Percentiles rank a stretch among this genome's conserved stretches.
Conservation (phyloP, 2,329 filamentous ascomycete genomes). For the Penicillium sp. region DNA sequence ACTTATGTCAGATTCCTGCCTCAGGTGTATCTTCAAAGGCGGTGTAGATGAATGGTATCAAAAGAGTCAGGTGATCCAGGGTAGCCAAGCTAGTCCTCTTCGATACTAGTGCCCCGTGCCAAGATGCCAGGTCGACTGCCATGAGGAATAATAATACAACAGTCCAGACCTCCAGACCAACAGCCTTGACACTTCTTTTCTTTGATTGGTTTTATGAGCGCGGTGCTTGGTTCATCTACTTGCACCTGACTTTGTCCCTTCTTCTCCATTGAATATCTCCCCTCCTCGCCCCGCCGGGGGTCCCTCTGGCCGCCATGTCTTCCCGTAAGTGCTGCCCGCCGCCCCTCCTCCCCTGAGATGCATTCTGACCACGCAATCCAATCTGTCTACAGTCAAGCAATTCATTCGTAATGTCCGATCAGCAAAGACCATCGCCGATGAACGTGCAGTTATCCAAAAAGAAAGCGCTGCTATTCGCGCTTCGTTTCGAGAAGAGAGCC, state of each 20-base stretch:
- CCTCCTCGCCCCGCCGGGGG: constrained; percentile 44
- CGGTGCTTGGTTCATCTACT: constrained; percentile 12
- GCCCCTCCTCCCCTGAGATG: constrained; percentile 30
- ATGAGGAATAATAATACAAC: constrained; percentile 29
- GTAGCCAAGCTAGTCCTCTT: background rate
- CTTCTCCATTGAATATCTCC: constrained; percentile 13
- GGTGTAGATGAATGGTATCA: background rate
- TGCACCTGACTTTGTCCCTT: constrained; percentile 8
- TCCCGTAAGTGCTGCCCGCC: constrained; percentile 50
- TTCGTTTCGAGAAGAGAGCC: constrained; percentile 95
- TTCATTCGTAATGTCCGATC: constrained; percentile 99
- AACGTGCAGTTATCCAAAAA: constrained; percentile 97
- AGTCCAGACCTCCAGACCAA: constrained; percentile 20
- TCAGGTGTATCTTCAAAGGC: constrained; percentile 1
- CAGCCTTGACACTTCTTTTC: constrained; percentile 13
- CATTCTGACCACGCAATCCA: constrained; percentile 14
- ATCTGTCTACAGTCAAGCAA: constrained; percentile 74
- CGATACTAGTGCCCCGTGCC: constrained; percentile 20
- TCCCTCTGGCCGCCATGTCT: constrained; percentile 55
- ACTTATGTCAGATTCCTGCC: background rate
- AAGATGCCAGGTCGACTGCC: constrained; percentile 31
- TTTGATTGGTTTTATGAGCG: constrained; percentile 12
- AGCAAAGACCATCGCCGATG: constrained; percentile 97
- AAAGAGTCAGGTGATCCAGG: constrained; percentile 1
- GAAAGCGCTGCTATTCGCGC: constrained; percentile 97